Evolutionary conservation across 805 yeast genomes (phyloP).

Genomic region (Saturnispora silvae): DNA sequence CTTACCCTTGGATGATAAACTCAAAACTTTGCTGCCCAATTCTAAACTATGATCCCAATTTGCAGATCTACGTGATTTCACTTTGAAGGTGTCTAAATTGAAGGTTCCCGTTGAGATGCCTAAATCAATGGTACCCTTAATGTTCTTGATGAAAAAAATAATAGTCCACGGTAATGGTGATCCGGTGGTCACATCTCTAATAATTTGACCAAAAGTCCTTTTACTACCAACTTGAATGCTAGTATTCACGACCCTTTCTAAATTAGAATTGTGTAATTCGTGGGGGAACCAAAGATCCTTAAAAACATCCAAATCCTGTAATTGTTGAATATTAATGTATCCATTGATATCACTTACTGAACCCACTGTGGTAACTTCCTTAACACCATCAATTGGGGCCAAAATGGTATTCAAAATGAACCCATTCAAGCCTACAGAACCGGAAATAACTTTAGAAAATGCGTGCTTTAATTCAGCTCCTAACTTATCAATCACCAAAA

Average conservation of each 20-base stretch:
- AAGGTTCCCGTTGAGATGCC: constrained; percentile 77
- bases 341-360: constrained; percentile 45
- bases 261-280: constrained; percentile 21
- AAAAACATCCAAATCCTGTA: constrained; percentile 78
- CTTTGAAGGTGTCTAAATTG: constrained; percentile 49
- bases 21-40: constrained; percentile 43
- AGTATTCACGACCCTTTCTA: constrained; percentile 1
- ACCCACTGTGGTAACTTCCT: constrained; percentile 37
- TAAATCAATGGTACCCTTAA: constrained; percentile 53
- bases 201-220: constrained; percentile 33
- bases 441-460: constrained; percentile 83
- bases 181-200: constrained; percentile 49
- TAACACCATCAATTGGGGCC: constrained; percentile 28
- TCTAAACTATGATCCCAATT: constrained; percentile 65
- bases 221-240: constrained; percentile 1
- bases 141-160: constrained; percentile 42
- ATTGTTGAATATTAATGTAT: constrained; percentile 68
- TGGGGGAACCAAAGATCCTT: constrained; percentile 70
- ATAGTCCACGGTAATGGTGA: constrained; percentile 68
- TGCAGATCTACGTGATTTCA: constrained; percentile 51
- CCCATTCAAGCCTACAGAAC: constrained; percentile 43
- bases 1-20: constrained; percentile 60
- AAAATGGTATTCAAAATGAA: constrained; percentile 40
- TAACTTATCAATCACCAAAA: constrained; percentile 42
- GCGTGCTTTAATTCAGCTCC: constrained; percentile 76